Evolutionary conservation across 371 early-diverging fungal species (phyloP).

Genomic region (Zopfochytrium polystomum): DNA sequence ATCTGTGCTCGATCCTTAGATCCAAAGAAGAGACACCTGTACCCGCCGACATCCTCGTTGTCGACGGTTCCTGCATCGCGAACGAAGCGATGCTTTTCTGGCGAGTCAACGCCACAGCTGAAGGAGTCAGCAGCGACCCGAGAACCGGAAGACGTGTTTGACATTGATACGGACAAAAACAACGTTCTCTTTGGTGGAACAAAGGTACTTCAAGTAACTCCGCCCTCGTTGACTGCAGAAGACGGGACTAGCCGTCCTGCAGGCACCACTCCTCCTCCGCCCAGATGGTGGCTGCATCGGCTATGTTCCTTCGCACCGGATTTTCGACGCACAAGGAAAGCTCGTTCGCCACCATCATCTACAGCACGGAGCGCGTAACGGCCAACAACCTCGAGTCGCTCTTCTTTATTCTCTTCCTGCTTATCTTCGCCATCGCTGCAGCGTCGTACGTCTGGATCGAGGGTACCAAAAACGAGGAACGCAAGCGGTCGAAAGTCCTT

Average conservation of each 20-base stretch:
- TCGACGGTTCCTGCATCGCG: conserved; percentile 95
- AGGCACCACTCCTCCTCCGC: conserved; percentile 4
- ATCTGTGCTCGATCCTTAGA: conserved; percentile 87
- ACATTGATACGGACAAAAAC: conserved; percentile 75
- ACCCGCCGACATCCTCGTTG: conserved; percentile 95
- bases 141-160: conserved; percentile 72
- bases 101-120: conserved; percentile 97
- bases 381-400: conserved; percentile 98
- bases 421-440: conserved; percentile 95
- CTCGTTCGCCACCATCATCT: conserved; percentile 98
- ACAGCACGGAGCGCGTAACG: conserved; percentile 92
- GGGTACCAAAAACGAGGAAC: conserved; percentile 70
- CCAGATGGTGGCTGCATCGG: conserved; percentile 92
- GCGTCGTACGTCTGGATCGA: conserved; percentile 91
- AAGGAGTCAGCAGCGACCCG: conserved; percentile 88
- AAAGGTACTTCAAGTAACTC: conserved; percentile 90
- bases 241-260: no score
- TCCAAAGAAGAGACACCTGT: conserved; percentile 84
- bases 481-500: conserved; percentile 86
- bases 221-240: no score
- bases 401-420: conserved; percentile 95
- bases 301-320: conserved; percentile 89
- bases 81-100: conserved; percentile 99
- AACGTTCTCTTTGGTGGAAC: conserved; percentile 95
- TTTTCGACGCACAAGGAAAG: conserved; percentile 99